phyloP scores from a whole-genome alignment of 352 stramenopile species.

The Globisporangium carolinianum region DNA sequence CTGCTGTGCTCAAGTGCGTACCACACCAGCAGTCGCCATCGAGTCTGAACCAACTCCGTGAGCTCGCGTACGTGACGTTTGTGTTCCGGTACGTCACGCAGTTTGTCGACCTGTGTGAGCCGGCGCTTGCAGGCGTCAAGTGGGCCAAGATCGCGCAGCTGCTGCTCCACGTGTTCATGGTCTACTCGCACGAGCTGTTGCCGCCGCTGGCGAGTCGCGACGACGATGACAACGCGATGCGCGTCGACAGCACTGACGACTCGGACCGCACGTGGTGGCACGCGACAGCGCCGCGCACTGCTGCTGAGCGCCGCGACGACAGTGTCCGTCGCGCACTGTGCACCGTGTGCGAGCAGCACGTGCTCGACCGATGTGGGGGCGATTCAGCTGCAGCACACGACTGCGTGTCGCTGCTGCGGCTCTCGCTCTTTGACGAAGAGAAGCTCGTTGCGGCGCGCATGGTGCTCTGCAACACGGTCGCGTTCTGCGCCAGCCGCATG shows the following conservation, averaged over 20 bases:
- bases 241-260: constrained; percentile 25
- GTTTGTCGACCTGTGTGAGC: constrained; percentile 61
- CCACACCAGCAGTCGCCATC: constrained; percentile 11
- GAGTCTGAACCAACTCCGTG: constrained; percentile 54
- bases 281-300: constrained; percentile 20
- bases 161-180: constrained; percentile 59
- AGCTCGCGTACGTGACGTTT: constrained; percentile 73
- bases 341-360: constrained; percentile 31
- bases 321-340: constrained; percentile 25
- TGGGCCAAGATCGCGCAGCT: constrained; percentile 74
- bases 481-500: constrained; percentile 72
- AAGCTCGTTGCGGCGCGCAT: constrained; percentile 78
- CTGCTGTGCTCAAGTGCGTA: constrained; percentile 54
- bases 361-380: constrained; percentile 35
- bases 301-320: constrained; percentile 55
- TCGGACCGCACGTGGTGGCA: constrained; percentile 53
- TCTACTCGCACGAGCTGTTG: constrained; percentile 51
- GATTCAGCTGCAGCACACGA: constrained; percentile 8
- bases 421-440: constrained; percentile 69
- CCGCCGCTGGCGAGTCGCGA: constrained; percentile 12
- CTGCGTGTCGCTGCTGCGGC: constrained; percentile 29
- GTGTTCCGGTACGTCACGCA: constrained; percentile 74
- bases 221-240: constrained; percentile 4
- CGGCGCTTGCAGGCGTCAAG: constrained; percentile 49
- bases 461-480: constrained; percentile 70